Base-by-base conservation (phyloP, 108 stramenopile genomes). In the Bacterosira constricta region DNA sequence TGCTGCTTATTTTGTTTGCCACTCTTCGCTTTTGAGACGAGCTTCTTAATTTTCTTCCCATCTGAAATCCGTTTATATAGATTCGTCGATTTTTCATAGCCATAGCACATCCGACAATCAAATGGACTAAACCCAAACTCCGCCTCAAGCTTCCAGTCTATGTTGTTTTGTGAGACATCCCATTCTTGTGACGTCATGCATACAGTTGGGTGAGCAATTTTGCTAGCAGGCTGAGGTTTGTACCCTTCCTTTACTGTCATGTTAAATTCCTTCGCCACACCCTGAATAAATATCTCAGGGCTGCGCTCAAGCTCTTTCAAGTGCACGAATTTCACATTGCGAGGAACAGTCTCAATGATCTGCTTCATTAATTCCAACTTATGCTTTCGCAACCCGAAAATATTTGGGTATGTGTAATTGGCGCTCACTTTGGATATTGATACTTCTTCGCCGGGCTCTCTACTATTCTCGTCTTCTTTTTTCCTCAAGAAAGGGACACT, bases 31-130 rank as follows among this genome's bases (percentile, higher is more conserved):
- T 13, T 42, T 12, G 12, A 10, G 41, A 45, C 26, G 2, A 61
- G 32, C 26, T 27, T 17, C 23, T 61, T 53, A n/a, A 69, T 57
- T 44, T 80, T 58, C 37, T 69, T 73, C 11, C 63, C 65, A 12
- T 53, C 59, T 36, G 39, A 42, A 0, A 63, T 44, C 12, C 79
- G 50, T 26, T 50, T 59, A 31, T 52, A 63, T 34, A 71, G 60
- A 29, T 61, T 42, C 25, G 45, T 66, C 9, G 66, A 68, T 58
- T 32, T 72, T 32, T 55, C 50, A 36, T 80, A 80, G n/a, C 71
- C 79, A 47, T 80, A 73, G 34, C 80, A 81, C 80, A 77, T 81
- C 30, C 77, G 51, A 39, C 80, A 81, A 36, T 78, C 75, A 38
- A 63, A 71, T 52, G 73, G 79, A 41, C 61, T 62, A 44, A 80